Conservation (phyloP, 163 green algal species). For the Volvox carteri region DNA sequence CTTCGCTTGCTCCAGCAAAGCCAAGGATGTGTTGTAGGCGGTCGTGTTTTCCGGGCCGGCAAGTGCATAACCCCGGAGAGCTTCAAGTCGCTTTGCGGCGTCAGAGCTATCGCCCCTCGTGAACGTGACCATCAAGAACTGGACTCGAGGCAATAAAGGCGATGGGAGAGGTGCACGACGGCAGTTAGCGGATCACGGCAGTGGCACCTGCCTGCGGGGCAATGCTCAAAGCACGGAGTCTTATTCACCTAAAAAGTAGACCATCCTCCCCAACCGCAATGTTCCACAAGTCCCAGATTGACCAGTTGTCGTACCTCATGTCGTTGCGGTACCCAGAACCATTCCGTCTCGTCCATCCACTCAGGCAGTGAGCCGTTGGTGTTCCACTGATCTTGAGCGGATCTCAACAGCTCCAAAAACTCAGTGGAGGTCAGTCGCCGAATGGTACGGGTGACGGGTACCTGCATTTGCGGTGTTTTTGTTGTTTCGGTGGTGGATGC, state of each 20-base stretch:
- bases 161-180: too few relatives aligned
- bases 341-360: conserved; percentile 69
- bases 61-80: conserved; percentile 39
- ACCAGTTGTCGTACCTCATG: conserved; percentile 62
- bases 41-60: conserved; percentile 62
- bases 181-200: too few relatives aligned
- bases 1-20: neutral
- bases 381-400: conserved; percentile 49
- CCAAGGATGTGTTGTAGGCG: conserved; percentile 57
- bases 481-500: neutral
- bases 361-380: conserved; percentile 44
- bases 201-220: too few relatives aligned
- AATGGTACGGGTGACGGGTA: conserved; percentile 67
- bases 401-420: conserved; percentile 58
- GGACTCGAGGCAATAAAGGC: too few relatives aligned
- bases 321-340: conserved; percentile 68
- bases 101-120: conserved; percentile 58
- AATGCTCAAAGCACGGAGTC: too few relatives aligned
- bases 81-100: neutral
- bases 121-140: conserved; percentile 72
- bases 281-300: too few relatives aligned
- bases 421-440: conserved; percentile 16
- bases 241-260: too few relatives aligned
- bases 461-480: conserved; percentile 65
- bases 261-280: too few relatives aligned